A percentile compares a stretch with the other conserved stretches of the same genome.
phyloP scores from a whole-genome alignment of 2,329 filamentous ascomycete genomes.

The Lecanosticta acicola region DNA sequence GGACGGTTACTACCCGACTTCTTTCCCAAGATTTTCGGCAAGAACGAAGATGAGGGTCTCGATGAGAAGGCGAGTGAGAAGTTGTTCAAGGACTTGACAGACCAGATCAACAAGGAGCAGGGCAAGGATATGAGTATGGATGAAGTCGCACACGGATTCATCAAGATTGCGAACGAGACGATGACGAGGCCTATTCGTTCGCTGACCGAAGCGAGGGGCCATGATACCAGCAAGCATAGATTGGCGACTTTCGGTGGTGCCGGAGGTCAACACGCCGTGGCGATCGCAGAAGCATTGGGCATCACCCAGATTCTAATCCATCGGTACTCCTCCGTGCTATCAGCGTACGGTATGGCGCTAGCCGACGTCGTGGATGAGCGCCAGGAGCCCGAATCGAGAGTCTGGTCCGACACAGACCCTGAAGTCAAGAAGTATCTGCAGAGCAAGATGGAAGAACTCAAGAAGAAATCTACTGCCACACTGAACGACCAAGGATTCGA shows the following conservation, averaged over 20 bases:
- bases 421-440: constrained; percentile 59
- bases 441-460: constrained; percentile 71
- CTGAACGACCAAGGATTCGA: constrained; percentile 74
- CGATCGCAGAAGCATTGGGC: constrained; percentile 77
- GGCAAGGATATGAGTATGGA: constrained; percentile 64
- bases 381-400: constrained; percentile 66
- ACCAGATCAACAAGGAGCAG: constrained; percentile 69
- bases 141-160: constrained; percentile 82
- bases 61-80: constrained; percentile 70
- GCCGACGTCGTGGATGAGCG: constrained; percentile 90
- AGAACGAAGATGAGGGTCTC: constrained; percentile 75
- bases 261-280: constrained; percentile 87
- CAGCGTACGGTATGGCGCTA: constrained; percentile 86
- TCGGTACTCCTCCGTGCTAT: constrained; percentile 80
- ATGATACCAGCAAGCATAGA: constrained; percentile 84
- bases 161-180: constrained; percentile 84
- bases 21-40: constrained; percentile 92
- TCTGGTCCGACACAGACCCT: constrained; percentile 53
- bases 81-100: constrained; percentile 68
- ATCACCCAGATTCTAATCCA: constrained; percentile 83
- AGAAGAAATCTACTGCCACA: constrained; percentile 63
- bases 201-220: constrained; percentile 85
- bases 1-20: constrained; percentile 81
- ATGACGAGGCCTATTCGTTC: constrained; percentile 89
- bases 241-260: constrained; percentile 89